These are phyloP conservation scores for Cystoisospora suis DNA, from an alignment of 169 alveolate species.

Conservation along the genomic window DNA sequence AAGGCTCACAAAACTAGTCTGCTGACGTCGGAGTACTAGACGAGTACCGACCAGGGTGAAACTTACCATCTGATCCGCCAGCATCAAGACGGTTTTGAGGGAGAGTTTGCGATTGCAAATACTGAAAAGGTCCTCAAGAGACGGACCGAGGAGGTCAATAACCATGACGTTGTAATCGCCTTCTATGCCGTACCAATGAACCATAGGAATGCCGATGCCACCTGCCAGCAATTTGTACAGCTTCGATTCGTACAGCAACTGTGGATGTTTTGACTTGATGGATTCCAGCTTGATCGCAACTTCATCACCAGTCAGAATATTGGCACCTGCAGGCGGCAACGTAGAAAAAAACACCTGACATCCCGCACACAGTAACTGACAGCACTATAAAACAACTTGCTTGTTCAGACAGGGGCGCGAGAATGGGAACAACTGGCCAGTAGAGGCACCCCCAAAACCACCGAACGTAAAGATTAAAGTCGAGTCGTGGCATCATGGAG, in stretches of 20 bases:
- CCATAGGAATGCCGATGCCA: constrained; percentile 93
- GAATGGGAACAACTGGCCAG: no score
- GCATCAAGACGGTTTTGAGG: constrained; percentile 81
- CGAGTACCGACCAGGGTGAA: no score
- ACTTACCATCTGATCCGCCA: constrained; percentile 83
- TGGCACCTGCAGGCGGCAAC: constrained; percentile 80
- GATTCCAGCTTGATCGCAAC: constrained; percentile 93
- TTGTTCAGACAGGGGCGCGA: no score
- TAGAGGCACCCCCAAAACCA: no score
- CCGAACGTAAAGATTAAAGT: no score
- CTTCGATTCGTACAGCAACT: constrained; percentile 95
- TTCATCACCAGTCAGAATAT: constrained; percentile 94
- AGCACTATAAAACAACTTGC: no score
- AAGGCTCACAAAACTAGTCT: no score
- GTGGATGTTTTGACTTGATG: constrained; percentile 88
- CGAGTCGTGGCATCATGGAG: no score
- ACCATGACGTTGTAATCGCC: constrained; percentile 98
- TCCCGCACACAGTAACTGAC: no score
- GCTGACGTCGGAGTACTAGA: no score
- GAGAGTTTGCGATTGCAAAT: constrained; percentile 94
- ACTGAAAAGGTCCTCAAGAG: constrained; percentile 94
- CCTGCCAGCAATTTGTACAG: constrained; percentile 94
- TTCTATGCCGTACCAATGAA: constrained; percentile 98
- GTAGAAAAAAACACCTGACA: not conserved
- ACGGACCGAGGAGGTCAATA: constrained; percentile 96